Percentiles rank a stretch among this genome's conserved stretches.
phyloP scores from a whole-genome alignment of 2,329 filamentous ascomycete genomes.

The Penicillium digitatum region DNA sequence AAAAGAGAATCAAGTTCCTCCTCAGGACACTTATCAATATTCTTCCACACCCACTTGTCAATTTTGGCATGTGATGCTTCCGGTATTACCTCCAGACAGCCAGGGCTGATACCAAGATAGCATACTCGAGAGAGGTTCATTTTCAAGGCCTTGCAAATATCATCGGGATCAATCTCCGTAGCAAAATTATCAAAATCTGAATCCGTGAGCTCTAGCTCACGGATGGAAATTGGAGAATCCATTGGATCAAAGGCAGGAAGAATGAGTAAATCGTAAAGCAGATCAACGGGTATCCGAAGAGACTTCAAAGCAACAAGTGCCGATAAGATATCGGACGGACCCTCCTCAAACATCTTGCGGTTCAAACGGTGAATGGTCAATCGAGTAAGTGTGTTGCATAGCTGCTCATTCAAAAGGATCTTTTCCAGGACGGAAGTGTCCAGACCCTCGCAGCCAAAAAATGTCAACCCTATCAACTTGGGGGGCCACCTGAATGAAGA shows the following conservation, averaged over 20 bases:
- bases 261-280: not conserved
- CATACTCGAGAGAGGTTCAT: conserved; percentile 1
- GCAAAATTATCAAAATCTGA: not conserved
- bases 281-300: conserved; percentile 3
- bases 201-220: not conserved
- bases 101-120: conserved; percentile 1
- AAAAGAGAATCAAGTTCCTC: not conserved
- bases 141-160: not conserved
- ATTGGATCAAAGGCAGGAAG: not conserved
- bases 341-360: not conserved
- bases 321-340: not conserved
- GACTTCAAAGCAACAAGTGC: not conserved
- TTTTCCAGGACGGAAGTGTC: not conserved
- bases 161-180: not conserved
- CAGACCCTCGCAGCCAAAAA: not conserved
- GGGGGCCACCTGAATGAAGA: conserved; percentile 10
- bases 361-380: not conserved
- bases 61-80: not conserved
- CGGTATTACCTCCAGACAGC: not conserved
- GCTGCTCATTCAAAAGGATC: conserved; percentile 3
- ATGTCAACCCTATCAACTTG: not conserved
- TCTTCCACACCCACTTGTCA: conserved; percentile 4
- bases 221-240: not conserved
- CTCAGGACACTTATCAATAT: conserved; percentile 8
- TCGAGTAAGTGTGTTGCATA: not conserved